Evolutionary conservation across 192 early-diverging fungal genomes (phyloP).

Genomic region (Dissophora ornata): DNA sequence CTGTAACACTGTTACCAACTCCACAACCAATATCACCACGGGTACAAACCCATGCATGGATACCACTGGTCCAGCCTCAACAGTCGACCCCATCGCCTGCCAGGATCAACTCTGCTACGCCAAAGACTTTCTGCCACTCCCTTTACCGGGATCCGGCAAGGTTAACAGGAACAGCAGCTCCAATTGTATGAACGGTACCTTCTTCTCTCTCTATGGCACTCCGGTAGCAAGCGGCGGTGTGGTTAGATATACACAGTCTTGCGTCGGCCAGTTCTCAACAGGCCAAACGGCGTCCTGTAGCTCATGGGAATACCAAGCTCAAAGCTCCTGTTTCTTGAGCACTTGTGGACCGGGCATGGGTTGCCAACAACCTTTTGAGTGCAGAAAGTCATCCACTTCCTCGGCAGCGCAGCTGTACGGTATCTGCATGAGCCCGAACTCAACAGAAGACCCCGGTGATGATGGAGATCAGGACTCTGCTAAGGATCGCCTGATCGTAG

Average conservation of each 20-base stretch:
- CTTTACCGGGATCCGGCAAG: slow-evolving; percentile 9
- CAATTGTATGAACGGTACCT: slow-evolving; percentile 2
- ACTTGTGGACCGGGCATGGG: slow-evolving; percentile 13
- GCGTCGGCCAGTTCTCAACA: not conserved
- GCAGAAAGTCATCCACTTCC: not conserved
- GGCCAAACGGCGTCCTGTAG: not conserved
- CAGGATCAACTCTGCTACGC: slow-evolving; percentile 15
- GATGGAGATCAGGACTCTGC: not conserved
- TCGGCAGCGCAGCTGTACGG: not conserved
- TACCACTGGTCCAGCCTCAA: not conserved
- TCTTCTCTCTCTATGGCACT: slow-evolving; percentile 16
- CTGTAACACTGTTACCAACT: not conserved
- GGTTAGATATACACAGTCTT: slow-evolving; percentile 26
- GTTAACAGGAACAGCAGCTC: slow-evolving; percentile 1
- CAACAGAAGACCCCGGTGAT: not conserved
- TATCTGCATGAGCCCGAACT: slow-evolving; percentile 7
- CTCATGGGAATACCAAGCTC: slow-evolving; percentile 12
- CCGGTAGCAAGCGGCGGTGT: not conserved
- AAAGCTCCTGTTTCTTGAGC: slow-evolving; percentile 4
- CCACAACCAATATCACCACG: not conserved
- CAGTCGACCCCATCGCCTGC: not conserved
- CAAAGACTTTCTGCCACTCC: slow-evolving; percentile 5
- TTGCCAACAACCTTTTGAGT: not conserved
- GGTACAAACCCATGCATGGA: slow-evolving; percentile 6
- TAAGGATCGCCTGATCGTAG: not conserved